Evolutionary conservation across 805 yeast species (phyloP).

Genomic region (Candida saitoana): DNA sequence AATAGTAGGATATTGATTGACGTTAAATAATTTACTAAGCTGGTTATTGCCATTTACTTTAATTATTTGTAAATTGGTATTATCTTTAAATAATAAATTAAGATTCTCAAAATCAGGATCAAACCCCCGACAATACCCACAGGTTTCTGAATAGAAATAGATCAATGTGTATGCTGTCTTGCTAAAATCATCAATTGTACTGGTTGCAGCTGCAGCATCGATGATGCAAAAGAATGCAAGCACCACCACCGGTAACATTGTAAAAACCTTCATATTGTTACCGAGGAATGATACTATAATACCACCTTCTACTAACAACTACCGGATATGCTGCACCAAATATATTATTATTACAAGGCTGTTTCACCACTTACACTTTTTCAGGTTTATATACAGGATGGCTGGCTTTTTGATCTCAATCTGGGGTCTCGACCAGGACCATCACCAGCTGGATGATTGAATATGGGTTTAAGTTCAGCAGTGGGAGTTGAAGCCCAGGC

Average conservation of each 20-base stretch:
- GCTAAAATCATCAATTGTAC: slow-evolving; percentile 9
- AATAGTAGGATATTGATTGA: slow-evolving; percentile 47
- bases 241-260: not conserved
- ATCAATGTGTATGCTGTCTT: slow-evolving; percentile 35
- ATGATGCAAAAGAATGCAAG: not conserved
- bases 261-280: no score
- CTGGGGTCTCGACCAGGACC: not conserved
- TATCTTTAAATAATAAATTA: slow-evolving; percentile 38
- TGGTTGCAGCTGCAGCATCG: not conserved
- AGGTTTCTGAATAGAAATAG: slow-evolving; percentile 43
- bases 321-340: no score
- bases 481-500: not conserved
- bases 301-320: no score
- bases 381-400: not conserved
- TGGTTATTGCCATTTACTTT: slow-evolving; percentile 26
- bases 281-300: no score
- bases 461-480: no score
- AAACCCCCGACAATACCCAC: slow-evolving; percentile 31
- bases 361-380: not conserved
- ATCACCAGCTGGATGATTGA: no score
- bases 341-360: not conserved
- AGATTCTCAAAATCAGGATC: slow-evolving; percentile 35
- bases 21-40: slow-evolving; percentile 34
- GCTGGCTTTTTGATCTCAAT: not conserved
- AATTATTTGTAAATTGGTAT: slow-evolving; percentile 31